A percentile compares a stretch with the other conserved stretches of the same genome.
phyloP scores from a whole-genome alignment of 2,329 filamentous ascomycete genomes.

The Tolypocladium guangdongense region DNA sequence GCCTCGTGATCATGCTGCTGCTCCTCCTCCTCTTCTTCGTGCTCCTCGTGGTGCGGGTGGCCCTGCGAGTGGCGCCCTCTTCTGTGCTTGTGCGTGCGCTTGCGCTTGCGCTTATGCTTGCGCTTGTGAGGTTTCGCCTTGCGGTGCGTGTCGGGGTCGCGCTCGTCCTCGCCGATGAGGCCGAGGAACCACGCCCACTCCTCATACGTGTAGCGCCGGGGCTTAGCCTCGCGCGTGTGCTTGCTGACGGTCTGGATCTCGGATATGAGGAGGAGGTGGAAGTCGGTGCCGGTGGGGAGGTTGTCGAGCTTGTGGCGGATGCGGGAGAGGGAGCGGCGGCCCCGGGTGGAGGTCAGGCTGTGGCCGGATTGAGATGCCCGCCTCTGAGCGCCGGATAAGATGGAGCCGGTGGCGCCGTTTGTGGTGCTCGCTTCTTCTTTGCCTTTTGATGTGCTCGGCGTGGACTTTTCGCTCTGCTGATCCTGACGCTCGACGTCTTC shows the following conservation, averaged over 20 bases:
- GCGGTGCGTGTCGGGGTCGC: slow-evolving; percentile 37
- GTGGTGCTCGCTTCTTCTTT: neutral
- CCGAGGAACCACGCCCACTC: slow-evolving; percentile 81
- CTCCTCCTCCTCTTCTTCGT: neutral
- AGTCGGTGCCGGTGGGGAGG: slow-evolving; percentile 35
- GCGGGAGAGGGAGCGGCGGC: slow-evolving; percentile 22
- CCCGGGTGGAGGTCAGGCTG: slow-evolving; percentile 16
- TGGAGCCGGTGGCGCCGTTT: neutral
- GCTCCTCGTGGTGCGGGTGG: neutral
- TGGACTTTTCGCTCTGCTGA: neutral
- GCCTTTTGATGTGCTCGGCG: slow-evolving; percentile 9
- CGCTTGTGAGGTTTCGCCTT: slow-evolving; percentile 18
- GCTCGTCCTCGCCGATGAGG: slow-evolving; percentile 60
- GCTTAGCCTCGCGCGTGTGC: slow-evolving; percentile 47
- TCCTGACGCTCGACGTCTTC: slow-evolving; percentile 1
- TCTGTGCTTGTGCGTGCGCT: neutral
- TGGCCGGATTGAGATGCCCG: neutral
- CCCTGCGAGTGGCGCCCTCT: neutral
- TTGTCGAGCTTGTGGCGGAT: slow-evolving; percentile 23
- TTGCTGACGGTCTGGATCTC: slow-evolving; percentile 56
- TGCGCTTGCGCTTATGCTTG: neutral
- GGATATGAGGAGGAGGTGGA: slow-evolving; percentile 56
- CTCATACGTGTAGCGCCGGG: slow-evolving; percentile 64
- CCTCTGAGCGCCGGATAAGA: neutral
- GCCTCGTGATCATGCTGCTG: slow-evolving; percentile 2